Evolutionary conservation across 148 eudicot species (phyloP), one percentile per base, ranked within the genome.

Genomic region (Rhododendron kiyosumense): DNA sequence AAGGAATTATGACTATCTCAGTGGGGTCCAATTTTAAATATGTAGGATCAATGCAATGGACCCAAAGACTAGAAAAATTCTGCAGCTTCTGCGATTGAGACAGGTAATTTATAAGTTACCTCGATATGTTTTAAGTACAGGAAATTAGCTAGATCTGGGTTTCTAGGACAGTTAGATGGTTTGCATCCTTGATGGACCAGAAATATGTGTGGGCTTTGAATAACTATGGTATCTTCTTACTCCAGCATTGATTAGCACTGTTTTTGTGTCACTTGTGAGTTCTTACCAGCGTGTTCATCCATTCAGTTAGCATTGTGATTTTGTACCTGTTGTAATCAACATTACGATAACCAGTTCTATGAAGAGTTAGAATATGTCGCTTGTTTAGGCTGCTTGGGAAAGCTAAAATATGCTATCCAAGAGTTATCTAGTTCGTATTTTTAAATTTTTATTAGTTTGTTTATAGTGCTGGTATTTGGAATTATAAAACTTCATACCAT

Each of bases 1-100:
- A 43, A 7, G 13, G 4, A 45, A 79, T 73, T 3, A 0, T 49
- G 41, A 34, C 36, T 10, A 18, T 52, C 32, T 61, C n/a, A 13
- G 24, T 5, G 17, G 34, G 34, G 2, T 81, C 26, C 0, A 32
- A n/a, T 75, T 57, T 86, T 34, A 17, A 57, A 30, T 74, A n/a
- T 36, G 1, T 80, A 89, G 92, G 43, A 90, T 91, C 59, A 91
- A 91, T 80, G 91, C 92, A 8, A 91, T 91, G 85, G 88, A 88
- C 86, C 92, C 92, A 1, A 86, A 86, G 86, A 87, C 90, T 5
- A 91, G 88, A 79, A 89, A 86, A 61, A 91, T 91, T 75, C 36
- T 91, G 83, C 91, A 91, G 84, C 92, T 91, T 52, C 86, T 91
- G 80, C 89, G 92, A 13, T 77, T 91, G 87, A 89, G 92, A 38